Base-by-base conservation (phyloP, 768 basidiomycete genomes). In the Pulveroboletus sp. region DNA sequence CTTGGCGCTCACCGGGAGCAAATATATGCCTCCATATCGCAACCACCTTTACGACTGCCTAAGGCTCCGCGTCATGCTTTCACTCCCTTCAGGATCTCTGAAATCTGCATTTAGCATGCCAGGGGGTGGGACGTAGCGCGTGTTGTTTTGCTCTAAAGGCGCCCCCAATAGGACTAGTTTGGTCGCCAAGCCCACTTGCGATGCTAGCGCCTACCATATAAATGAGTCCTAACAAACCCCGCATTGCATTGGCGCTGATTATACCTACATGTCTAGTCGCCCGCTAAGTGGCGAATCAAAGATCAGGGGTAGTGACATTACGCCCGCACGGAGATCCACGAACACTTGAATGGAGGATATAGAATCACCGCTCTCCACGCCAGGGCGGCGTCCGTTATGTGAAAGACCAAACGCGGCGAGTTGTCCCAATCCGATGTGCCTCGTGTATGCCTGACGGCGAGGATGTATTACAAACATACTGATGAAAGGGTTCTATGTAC, bases 21-120 rank as follows among this genome's bases (percentile, higher is more conserved):
- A 43, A 15, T 33, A n/a, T 21, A 32, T 24, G 2, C 28, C 11
- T n/a, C 37, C 33, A 35, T 15, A n/a, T 21, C 18, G 26, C 41
- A 38, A 11, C 37, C 40, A 28, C 46, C 14, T 26, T 33, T 26
- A 33, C 43, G 15, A 38, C 9, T 38, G 28, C 32, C 14, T 12
- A 33, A 17, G 18, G 41, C 27, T 47, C 43, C 41, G 15, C 18
- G 17, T 15, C 26, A 39, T 60, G 49, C 56, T 49, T 57, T 60
- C 43, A 62, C 38, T 8, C 9, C 42, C 33, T 6, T 39, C 17
- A 3, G 12, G 28, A 39, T 7, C 37, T 35, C 31, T 18, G 7
- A 28, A 21, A n/a, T 9, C 50, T 39, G n/a, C n/a, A n/a, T n/a
- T n/a, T n/a, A n/a, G n/a, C n/a, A n/a, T n/a, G n/a, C 27, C n/a